These are phyloP conservation scores for Rhytidiadelphus loreus DNA, from an alignment of 225 moss, liverwort and hornwort genomes.

Conservation along the genomic window DNA sequence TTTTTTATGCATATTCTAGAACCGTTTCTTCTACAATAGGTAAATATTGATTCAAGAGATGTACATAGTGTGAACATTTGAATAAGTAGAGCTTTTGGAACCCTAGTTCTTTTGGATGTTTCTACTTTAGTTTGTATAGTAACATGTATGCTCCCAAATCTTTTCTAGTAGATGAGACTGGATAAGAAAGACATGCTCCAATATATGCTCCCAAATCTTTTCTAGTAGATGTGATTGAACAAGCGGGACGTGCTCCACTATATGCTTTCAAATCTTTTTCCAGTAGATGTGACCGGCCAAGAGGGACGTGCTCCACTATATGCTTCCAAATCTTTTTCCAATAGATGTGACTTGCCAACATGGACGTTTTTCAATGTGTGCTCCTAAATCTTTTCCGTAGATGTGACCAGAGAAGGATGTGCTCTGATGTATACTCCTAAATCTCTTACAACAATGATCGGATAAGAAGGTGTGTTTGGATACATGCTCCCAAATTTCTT, in stretches of 20 bases:
- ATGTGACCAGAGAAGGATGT: background rate
- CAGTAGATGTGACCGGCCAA: background rate
- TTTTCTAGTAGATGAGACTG: background rate
- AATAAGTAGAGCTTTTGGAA: background rate
- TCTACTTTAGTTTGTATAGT: accelerated
- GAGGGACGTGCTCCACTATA: too few relatives aligned
- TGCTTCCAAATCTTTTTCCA: background rate
- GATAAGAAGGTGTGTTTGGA: too few relatives aligned
- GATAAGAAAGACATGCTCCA: background rate
- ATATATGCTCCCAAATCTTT: background rate
- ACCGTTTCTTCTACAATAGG: too few relatives aligned
- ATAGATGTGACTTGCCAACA: background rate
- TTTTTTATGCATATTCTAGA: background rate
- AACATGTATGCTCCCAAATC: background rate
- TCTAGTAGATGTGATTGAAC: background rate
- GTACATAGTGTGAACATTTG: background rate
- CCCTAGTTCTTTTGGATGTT: accelerated
- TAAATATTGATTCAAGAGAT: background rate
- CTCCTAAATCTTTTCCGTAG: too few relatives aligned
- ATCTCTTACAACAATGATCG: background rate
- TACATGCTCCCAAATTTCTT: too few relatives aligned
- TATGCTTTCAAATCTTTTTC: background rate
- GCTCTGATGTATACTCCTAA: too few relatives aligned
- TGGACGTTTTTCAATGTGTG: too few relatives aligned
- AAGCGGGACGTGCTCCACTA: too few relatives aligned